These are phyloP conservation scores for Chaetomium cochliodes DNA, from an alignment of 495 filamentous ascomycete species.

Conservation along the genomic window DNA sequence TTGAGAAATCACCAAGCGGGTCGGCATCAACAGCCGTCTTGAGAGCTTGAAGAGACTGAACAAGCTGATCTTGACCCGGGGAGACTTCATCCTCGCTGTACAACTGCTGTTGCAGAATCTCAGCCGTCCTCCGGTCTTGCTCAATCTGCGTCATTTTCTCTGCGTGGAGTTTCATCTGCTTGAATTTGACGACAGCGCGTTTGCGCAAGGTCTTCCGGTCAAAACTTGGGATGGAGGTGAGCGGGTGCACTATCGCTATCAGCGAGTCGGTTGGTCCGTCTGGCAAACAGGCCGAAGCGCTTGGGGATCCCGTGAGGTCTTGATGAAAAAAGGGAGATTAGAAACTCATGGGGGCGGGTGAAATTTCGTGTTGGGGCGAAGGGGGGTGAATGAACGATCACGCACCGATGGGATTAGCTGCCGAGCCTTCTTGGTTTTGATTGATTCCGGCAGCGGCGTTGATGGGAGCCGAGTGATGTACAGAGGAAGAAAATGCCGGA, in stretches of 20 bases:
- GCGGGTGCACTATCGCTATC: not conserved
- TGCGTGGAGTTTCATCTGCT: not conserved
- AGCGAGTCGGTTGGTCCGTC: not conserved
- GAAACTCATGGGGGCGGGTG: not conserved
- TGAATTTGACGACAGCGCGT: not conserved
- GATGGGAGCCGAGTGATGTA: no score
- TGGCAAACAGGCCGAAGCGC: not conserved
- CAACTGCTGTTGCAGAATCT: not conserved
- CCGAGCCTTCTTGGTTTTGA: not conserved
- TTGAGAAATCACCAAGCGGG: not conserved
- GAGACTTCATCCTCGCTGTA: not conserved
- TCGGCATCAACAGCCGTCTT: not conserved
- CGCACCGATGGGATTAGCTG: not conserved
- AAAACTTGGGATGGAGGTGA: no score
- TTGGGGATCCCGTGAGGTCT: not conserved
- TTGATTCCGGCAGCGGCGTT: not conserved
- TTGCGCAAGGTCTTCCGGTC: not conserved
- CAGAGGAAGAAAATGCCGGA: not conserved
- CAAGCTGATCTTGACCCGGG: not conserved
- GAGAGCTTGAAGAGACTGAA: not conserved
- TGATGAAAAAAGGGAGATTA: not conserved
- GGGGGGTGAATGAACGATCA: not conserved
- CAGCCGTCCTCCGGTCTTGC: not conserved
- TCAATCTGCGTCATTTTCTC: not conserved
- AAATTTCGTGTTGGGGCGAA: not conserved